phyloP scores from a whole-genome alignment of 2,329 filamentous ascomycete species.

The Ascochyta viciae-villosae region DNA sequence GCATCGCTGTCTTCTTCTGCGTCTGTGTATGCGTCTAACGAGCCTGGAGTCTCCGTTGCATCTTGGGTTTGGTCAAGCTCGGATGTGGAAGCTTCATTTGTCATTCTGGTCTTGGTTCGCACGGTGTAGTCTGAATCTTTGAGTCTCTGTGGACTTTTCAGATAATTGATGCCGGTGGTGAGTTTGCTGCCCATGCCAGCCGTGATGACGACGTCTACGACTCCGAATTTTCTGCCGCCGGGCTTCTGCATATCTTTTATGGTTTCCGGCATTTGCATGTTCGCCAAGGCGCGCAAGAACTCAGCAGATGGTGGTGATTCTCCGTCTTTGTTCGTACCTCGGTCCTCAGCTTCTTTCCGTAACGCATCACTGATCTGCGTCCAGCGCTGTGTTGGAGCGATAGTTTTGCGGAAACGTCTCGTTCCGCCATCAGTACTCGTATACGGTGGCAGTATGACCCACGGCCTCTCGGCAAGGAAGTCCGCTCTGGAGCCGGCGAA shows the following conservation, averaged over 20 bases:
- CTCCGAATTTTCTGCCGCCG: slow-evolving; percentile 41
- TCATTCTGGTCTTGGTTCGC: background rate
- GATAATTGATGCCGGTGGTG: slow-evolving; percentile 26
- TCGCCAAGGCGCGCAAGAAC: slow-evolving; percentile 50
- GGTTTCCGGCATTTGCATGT: slow-evolving; percentile 47
- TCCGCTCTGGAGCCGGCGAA: slow-evolving; percentile 52
- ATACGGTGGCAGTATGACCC: slow-evolving; percentile 48
- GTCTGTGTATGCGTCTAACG: background rate
- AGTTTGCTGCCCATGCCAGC: slow-evolving; percentile 39
- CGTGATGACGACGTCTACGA: slow-evolving; percentile 50
- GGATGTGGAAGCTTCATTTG: background rate
- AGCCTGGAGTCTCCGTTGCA: background rate
- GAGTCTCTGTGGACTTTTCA: slow-evolving; percentile 35
- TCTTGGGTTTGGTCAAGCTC: background rate
- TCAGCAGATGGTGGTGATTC: slow-evolving; percentile 45
- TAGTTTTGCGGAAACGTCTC: slow-evolving; percentile 10
- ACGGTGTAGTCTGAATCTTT: slow-evolving; percentile 28
- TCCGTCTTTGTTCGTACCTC: slow-evolving; percentile 44
- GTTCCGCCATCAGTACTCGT: slow-evolving; percentile 32
- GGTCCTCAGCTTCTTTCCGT: slow-evolving; percentile 41
- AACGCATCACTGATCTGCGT: slow-evolving; percentile 38
- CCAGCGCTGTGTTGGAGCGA: slow-evolving; percentile 44
- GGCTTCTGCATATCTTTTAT: slow-evolving; percentile 41
- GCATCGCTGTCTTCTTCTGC: slow-evolving; percentile 16
- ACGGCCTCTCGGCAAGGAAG: slow-evolving; percentile 53